Percentiles rank a stretch among this genome's conserved stretches.
phyloP scores from a whole-genome alignment of 495 filamentous ascomycete genomes.

The Lophiostoma macrostomum region DNA sequence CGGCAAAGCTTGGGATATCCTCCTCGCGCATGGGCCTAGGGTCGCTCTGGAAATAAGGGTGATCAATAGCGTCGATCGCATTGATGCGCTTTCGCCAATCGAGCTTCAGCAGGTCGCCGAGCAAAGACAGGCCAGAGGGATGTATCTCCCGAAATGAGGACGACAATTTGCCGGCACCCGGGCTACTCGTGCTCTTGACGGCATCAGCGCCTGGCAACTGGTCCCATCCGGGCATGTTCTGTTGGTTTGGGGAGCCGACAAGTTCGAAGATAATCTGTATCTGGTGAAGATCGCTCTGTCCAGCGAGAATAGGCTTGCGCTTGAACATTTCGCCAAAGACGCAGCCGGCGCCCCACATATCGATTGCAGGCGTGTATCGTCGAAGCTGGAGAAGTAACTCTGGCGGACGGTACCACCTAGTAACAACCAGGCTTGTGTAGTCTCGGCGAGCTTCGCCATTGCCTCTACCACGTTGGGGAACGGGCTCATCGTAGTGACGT shows the following conservation, averaged over 20 bases:
- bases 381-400: conserved; percentile 85
- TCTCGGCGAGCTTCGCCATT: conserved; percentile 83
- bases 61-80: conserved; percentile 88
- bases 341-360: conserved; percentile 97
- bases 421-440: conserved; percentile 93
- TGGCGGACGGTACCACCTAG: conserved; percentile 93
- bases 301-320: conserved; percentile 86
- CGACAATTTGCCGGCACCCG: conserved; percentile 62
- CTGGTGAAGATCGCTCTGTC: conserved; percentile 85
- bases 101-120: conserved; percentile 79
- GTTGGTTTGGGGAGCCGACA: conserved; percentile 85
- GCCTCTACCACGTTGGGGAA: conserved; percentile 74
- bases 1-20: conserved; percentile 84
- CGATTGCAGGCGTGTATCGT: conserved; percentile 90
- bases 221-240: conserved; percentile 91
- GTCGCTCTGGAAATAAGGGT: conserved; percentile 79
- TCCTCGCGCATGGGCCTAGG: conserved; percentile 77
- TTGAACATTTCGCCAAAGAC: conserved; percentile 99
- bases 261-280: conserved; percentile 87
- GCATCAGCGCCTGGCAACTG: conserved; percentile 76
- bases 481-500: conserved; percentile 83
- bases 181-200: conserved; percentile 61
- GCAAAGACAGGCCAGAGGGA: conserved; percentile 68
- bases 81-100: conserved; percentile 88
- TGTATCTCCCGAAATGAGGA: conserved; percentile 67